These are phyloP conservation scores for Dendrocalamus latiflorus DNA, from an alignment of 202 grass and related monocot genomes.

Conservation along the genomic window DNA sequence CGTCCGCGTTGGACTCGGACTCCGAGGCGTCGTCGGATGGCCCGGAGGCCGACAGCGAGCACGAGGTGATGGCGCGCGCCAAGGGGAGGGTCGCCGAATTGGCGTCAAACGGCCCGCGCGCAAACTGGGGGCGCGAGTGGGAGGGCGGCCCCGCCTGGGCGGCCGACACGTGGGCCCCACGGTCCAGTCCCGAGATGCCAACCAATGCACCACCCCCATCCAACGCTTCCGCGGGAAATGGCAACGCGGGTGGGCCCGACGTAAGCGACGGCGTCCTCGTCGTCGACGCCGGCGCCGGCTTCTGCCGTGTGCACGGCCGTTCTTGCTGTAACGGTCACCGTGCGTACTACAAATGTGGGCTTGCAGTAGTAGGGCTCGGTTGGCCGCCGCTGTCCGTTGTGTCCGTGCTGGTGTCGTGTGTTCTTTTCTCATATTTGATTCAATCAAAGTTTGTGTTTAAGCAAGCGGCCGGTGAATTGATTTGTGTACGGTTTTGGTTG, in stretches of 20 bases:
- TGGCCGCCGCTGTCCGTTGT: constrained; percentile 32
- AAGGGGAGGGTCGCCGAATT: constrained; percentile 73
- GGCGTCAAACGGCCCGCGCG: constrained; percentile 31
- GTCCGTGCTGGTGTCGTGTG: constrained; percentile 5
- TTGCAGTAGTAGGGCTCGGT: neutral
- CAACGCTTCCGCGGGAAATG: constrained; percentile 1
- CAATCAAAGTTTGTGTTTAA: constrained; percentile 19
- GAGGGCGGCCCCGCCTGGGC: constrained; percentile 36
- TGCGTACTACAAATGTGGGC: constrained; percentile 5
- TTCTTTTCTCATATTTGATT: neutral
- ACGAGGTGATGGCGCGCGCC: no score
- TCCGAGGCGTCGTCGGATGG: constrained; percentile 19
- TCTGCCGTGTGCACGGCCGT: no score
- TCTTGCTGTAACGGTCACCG: neutral
- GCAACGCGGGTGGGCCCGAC: neutral
- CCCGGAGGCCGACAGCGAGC: constrained; percentile 10
- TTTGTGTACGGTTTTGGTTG: neutral
- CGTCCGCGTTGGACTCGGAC: constrained; percentile 35
- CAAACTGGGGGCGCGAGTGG: constrained; percentile 31
- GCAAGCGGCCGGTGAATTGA: neutral
- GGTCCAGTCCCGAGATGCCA: neutral
- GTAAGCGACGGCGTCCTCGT: neutral
- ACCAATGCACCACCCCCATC: neutral
- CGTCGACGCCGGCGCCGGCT: neutral
- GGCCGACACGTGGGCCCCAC: constrained; percentile 42